Percentiles rank a stretch among this genome's conserved stretches.
These are phyloP conservation scores for Picochlorum sp. DNA, from an alignment of 139 green algal genomes.

Conservation along the genomic window DNA sequence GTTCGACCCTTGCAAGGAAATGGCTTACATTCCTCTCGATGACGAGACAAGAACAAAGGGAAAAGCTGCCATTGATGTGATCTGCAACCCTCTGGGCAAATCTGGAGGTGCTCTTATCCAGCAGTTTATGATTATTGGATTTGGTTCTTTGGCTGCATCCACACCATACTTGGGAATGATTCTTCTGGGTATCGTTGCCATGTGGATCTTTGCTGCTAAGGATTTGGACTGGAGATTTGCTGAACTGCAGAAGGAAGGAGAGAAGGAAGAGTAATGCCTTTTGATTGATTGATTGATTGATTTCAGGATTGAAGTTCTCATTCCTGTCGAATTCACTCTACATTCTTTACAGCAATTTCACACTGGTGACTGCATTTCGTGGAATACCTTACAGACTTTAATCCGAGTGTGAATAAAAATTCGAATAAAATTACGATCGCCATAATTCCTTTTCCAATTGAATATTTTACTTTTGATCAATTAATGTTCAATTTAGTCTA, in stretches of 20 bases:
- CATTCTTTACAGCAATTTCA: no score
- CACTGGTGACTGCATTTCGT: no score
- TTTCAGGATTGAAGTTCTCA: no score
- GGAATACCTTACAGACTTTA: no score
- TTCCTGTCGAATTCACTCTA: no score
- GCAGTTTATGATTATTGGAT: conserved; percentile 93
- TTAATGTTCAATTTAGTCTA: no score
- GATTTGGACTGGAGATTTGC: conserved; percentile 24
- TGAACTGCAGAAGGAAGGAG: not conserved
- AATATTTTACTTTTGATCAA: no score
- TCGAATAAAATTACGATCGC: no score
- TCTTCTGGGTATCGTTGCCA: conserved; percentile 76
- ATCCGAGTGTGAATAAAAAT: no score
- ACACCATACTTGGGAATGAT: conserved; percentile 94
- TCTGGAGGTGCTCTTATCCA: conserved; percentile 96
- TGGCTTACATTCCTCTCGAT: conserved; percentile 98
- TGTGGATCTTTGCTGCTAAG: conserved; percentile 80
- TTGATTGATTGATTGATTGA: no score
- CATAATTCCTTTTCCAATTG: no score
- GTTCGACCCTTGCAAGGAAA: conserved; percentile 99
- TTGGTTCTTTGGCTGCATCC: conserved; percentile 91
- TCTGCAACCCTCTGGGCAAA: conserved; percentile 99
- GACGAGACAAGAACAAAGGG: conserved; percentile 88
- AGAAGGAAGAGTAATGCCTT: not conserved
- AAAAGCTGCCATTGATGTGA: conserved; percentile 98